A percentile compares a stretch with the other conserved stretches of the same genome.
Evolutionary conservation across 2,329 filamentous ascomycete species (phyloP).

Genomic region (Microcyclosporella mali): DNA sequence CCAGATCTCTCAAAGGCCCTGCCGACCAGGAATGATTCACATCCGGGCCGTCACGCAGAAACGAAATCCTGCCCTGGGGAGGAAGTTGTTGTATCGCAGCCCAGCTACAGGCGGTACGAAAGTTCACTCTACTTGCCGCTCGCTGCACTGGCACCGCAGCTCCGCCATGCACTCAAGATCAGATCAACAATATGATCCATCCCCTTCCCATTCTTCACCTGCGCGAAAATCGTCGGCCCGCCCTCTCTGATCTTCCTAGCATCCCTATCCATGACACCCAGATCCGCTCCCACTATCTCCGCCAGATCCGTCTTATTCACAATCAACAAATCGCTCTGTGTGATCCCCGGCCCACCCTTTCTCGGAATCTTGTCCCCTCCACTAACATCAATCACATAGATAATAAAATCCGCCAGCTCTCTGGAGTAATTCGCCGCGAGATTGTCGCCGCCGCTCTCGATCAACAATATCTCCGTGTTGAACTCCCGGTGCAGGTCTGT

Average conservation of each 20-base stretch:
- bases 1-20: too few species aligned
- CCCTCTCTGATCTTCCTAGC: slow-evolving; percentile 90
- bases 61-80: too few species aligned
- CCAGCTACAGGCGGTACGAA: too few species aligned
- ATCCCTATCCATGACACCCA: slow-evolving; percentile 91
- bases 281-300: slow-evolving; percentile 80
- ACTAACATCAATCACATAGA: slow-evolving; percentile 96
- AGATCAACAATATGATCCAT: slow-evolving; percentile 82
- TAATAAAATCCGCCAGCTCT: slow-evolving; percentile 93
- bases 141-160: slow-evolving; percentile 60
- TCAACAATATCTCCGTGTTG: slow-evolving; percentile 75
- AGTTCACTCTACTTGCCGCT: background rate
- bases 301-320: slow-evolving; percentile 98
- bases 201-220: slow-evolving; percentile 87
- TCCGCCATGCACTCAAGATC: slow-evolving; percentile 87
- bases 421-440: slow-evolving; percentile 93
- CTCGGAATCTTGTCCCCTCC: slow-evolving; percentile 95
- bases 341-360: slow-evolving; percentile 95
- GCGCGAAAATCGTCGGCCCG: slow-evolving; percentile 89
- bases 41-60: too few species aligned
- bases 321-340: slow-evolving; percentile 85
- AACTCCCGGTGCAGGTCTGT: slow-evolving; percentile 82
- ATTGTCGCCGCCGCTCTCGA: slow-evolving; percentile 94
- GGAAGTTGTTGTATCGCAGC: too few species aligned
- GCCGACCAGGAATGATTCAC: too few species aligned